A percentile compares a stretch with the other conserved stretches of the same genome.
Conservation (phyloP, 2,329 filamentous ascomycete genomes). For the Colletotrichum aenigma region DNA sequence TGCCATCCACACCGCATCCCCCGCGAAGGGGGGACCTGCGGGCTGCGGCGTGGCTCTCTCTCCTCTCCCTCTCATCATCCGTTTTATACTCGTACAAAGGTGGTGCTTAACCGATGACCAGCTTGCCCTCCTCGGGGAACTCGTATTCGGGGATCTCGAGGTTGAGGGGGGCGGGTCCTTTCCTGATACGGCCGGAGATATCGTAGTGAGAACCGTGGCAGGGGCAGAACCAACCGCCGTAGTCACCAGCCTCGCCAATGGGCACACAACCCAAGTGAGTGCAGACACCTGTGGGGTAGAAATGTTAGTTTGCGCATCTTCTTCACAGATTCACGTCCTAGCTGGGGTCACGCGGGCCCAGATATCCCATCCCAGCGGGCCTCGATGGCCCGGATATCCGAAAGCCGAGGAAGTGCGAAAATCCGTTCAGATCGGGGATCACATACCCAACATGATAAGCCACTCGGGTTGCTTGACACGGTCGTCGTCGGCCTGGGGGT, state of each 20-base stretch:
- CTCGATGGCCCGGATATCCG: background rate
- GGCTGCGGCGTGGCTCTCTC: background rate
- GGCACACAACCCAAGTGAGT: conserved; percentile 99
- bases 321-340: background rate
- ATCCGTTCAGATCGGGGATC: background rate
- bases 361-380: background rate
- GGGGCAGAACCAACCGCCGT: conserved; percentile 99
- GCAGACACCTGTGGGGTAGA: conserved; percentile 77
- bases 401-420: background rate
- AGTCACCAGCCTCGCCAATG: conserved; percentile 98
- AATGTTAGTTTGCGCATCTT: conserved; percentile 24
- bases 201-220: conserved; percentile 99
- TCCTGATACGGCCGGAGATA: conserved; percentile 97
- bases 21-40: background rate
- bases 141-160: conserved; percentile 92
- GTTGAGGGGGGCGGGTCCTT: conserved; percentile 96
- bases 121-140: conserved; percentile 86
- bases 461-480: conserved; percentile 98
- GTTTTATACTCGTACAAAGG: conserved; percentile 20
- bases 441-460: conserved; percentile 94
- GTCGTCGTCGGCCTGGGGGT: conserved; percentile 88
- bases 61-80: background rate
- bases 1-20: background rate
- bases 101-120: conserved; percentile 85
- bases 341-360: background rate